Conservation (phyloP, 2,329 filamentous ascomycete genomes). For the Fusarium incarnatum region DNA sequence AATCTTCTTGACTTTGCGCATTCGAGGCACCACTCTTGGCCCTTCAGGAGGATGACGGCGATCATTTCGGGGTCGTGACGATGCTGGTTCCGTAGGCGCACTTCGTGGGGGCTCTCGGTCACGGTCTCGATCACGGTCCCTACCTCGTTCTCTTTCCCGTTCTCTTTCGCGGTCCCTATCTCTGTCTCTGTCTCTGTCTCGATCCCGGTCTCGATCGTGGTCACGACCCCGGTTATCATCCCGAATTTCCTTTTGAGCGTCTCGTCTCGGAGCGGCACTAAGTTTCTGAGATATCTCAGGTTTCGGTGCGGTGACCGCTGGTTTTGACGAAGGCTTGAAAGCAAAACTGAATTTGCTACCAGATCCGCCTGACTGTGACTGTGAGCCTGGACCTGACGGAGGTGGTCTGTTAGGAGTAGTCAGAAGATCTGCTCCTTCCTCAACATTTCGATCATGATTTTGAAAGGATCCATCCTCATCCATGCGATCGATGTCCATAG, state of each 20-base stretch:
- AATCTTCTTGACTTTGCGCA: constrained; percentile 73
- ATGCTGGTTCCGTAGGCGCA: constrained; percentile 67
- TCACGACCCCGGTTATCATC: constrained; percentile 54
- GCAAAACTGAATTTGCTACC: constrained; percentile 91
- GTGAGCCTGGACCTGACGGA: constrained; percentile 62
- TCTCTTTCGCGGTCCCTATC: constrained; percentile 52
- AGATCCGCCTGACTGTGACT: constrained; percentile 39
- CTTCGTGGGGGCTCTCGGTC: constrained; percentile 61
- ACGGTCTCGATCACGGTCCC: constrained; percentile 4
- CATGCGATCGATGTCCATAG: constrained; percentile 33
- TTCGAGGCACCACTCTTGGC: constrained; percentile 59
- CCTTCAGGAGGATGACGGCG: constrained; percentile 51
- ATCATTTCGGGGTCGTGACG: constrained; percentile 57
- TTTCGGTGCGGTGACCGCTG: constrained; percentile 67
- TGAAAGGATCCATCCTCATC: constrained; percentile 40
- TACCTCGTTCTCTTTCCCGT: constrained; percentile 54
- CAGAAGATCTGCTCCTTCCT: constrained; percentile 61
- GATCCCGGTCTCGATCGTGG: constrained; percentile 54
- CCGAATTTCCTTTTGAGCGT: constrained; percentile 43
- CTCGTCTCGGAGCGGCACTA: constrained; percentile 70
- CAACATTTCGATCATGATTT: constrained; percentile 49
- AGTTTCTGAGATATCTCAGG: constrained; percentile 75
- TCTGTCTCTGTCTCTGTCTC: constrained; percentile 10
- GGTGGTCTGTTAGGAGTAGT: constrained; percentile 66
- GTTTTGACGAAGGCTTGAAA: constrained; percentile 80